Base-by-base conservation (phyloP, 345 rosid species). In the Lepidium didymum region DNA sequence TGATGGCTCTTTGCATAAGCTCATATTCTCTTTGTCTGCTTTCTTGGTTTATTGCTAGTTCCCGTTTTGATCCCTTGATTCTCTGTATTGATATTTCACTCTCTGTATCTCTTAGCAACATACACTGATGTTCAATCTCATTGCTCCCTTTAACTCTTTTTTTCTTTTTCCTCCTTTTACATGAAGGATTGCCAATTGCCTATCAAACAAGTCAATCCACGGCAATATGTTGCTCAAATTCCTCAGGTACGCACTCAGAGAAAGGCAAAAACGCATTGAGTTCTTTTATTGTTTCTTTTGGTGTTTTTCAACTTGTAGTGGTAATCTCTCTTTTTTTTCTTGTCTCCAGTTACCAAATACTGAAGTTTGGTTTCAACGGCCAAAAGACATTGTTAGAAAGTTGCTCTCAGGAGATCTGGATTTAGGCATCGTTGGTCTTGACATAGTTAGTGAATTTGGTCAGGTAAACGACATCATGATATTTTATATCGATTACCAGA, bases 351-450 rank as follows among this genome's bases (percentile, higher is more conserved):
- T 91, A 23, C 72, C 97, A 64, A 87, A 86, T 67, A 50, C 89
- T 75, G 96, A 89, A 78, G 99, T 94, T 38, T 94, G 99, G 99
- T 89, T 86, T 79, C 99, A 94, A 77, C 84, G 96, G 47, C 97
- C 97, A 61, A 94, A 89, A 73, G 97, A 91, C 74, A 85, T 94
- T 72, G 93, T 94, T 33, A 75, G 87, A 9, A 89, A 94, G 80
- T 52, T 94, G 71, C 62, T 86, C n/a, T 85, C 97, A 0, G 97
- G 99, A 69, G 96, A 94, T 84, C 74, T 94, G 69, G 99, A 94
- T 84, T 81, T 94, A 55, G 96, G 99, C 50, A 84, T 94, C 50
- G 92, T 89, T 56, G 97, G 96, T 38, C 83, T 87, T 53, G 97
- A 94, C 83, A 94, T 84, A 19, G 79, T 91, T 68, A 80, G 82